A percentile compares a stretch with the other conserved stretches of the same genome.
Evolutionary conservation across 129 eudicot genomes (phyloP).

Genomic region (Rutidosis leptorrhynchoides): DNA sequence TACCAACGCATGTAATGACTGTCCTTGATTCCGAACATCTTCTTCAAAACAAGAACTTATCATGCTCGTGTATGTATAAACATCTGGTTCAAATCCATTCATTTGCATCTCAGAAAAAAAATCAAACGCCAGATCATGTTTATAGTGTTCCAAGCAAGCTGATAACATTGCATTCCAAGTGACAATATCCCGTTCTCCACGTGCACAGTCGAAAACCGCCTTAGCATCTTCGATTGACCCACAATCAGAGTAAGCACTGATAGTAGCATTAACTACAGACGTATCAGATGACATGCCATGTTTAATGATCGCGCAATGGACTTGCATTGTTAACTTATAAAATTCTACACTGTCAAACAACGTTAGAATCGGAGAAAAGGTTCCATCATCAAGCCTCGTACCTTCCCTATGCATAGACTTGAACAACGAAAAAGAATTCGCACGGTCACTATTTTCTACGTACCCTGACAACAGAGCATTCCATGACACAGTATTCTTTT

Average conservation of each 20-base stretch:
- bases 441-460: slow-evolving; percentile 40
- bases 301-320: slow-evolving; percentile 55
- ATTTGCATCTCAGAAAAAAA: slow-evolving; percentile 58
- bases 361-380: slow-evolving; percentile 72
- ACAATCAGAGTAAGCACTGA: slow-evolving; percentile 76
- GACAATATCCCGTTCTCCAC: slow-evolving; percentile 50
- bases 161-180: slow-evolving; percentile 90
- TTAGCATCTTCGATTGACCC: slow-evolving; percentile 58
- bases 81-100: slow-evolving; percentile 52
- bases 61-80: slow-evolving; percentile 68
- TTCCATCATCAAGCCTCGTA: slow-evolving; percentile 65
- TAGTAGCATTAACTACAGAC: slow-evolving; percentile 61
- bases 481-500: slow-evolving; percentile 69
- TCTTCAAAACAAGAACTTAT: slow-evolving; percentile 66
- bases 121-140: slow-evolving; percentile 43
- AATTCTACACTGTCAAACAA: slow-evolving; percentile 52
- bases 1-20: slow-evolving; percentile 62
- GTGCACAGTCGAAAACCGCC: slow-evolving; percentile 49
- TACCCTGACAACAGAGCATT: slow-evolving; percentile 77
- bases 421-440: slow-evolving; percentile 42
- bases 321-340: slow-evolving; percentile 48
- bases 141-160: slow-evolving; percentile 54
- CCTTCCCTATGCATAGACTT: slow-evolving; percentile 53
- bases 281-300: slow-evolving; percentile 43
- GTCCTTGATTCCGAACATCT: slow-evolving; percentile 41